Evolutionary conservation across 2,329 filamentous ascomycete species (phyloP).

Genomic region (Lithohypha guttulata): DNA sequence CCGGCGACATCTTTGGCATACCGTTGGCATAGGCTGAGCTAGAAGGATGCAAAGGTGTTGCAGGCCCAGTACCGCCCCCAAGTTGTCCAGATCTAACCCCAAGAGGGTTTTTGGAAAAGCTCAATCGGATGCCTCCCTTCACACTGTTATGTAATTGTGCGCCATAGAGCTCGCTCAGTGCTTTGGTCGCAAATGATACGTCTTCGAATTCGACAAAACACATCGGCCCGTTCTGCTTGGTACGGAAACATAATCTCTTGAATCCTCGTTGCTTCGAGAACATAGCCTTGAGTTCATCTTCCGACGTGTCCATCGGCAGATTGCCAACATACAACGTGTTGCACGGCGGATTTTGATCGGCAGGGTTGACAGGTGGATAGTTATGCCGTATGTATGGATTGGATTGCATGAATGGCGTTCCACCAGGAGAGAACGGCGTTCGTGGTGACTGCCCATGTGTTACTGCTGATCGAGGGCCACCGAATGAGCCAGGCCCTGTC

Average conservation of each 20-base stretch:
- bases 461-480: conserved; percentile 38
- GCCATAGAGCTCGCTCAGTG: conserved; percentile 81
- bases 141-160: conserved; percentile 78
- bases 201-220: conserved; percentile 99
- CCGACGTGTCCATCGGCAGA: conserved; percentile 78
- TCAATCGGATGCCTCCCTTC: conserved; percentile 88
- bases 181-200: conserved; percentile 80
- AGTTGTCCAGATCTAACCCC: conserved; percentile 74
- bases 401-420: conserved; percentile 44
- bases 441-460: conserved; percentile 43
- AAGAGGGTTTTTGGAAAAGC: conserved; percentile 94
- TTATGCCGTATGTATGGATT: conserved; percentile 53
- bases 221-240: conserved; percentile 93
- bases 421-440: conserved; percentile 47
- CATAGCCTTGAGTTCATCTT: conserved; percentile 87
- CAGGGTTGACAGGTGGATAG: conserved; percentile 81
- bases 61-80: conserved; percentile 38
- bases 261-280: conserved; percentile 92
- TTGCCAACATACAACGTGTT: conserved; percentile 99
- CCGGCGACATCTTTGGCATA: conserved; percentile 42
- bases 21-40: conserved; percentile 48
- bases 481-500: conserved; percentile 31
- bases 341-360: conserved; percentile 93
- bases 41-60: conserved; percentile 41
- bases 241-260: conserved; percentile 87